phyloP scores from a whole-genome alignment of 176 grass and related monocot species.

The Bonia amplexicaulis region DNA sequence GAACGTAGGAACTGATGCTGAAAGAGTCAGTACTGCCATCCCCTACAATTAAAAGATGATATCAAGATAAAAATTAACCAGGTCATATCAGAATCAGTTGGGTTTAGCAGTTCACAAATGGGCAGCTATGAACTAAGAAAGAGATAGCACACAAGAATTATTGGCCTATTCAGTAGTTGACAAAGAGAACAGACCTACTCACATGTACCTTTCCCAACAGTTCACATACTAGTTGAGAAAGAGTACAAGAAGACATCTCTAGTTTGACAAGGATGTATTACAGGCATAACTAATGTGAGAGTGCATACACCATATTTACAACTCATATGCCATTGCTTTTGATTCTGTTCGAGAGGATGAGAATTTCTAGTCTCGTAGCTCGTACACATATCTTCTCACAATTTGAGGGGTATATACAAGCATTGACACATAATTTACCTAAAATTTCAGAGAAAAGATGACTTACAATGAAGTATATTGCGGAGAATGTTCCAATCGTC shows the following conservation, averaged over 20 bases:
- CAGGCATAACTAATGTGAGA: not conserved
- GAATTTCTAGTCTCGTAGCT: not conserved
- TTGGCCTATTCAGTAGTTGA: not conserved
- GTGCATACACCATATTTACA: not conserved
- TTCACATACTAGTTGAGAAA: not conserved
- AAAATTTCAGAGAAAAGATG: not conserved
- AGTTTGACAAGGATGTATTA: not conserved
- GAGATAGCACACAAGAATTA: not conserved
- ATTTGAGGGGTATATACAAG: not conserved
- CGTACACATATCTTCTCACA: not conserved
- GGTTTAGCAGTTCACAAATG: not conserved
- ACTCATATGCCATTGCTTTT: not conserved
- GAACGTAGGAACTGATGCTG: slow-evolving; percentile 66
- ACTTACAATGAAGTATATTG: slow-evolving; percentile 86
- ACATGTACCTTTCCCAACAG: not conserved
- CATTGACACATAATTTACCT: not conserved
- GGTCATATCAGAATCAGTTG: not conserved
- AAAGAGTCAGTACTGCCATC: slow-evolving; percentile 69
- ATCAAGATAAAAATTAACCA: slow-evolving; percentile 17
- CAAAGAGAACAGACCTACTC: not conserved
- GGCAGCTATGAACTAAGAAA: not conserved
- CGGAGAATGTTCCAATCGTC: slow-evolving; percentile 78
- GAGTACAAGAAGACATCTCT: not conserved
- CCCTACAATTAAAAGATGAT: slow-evolving; percentile 48
- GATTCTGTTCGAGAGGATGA: not conserved